Evolutionary conservation across 805 yeast genomes (phyloP).

Genomic region (Starmera caribaea): DNA sequence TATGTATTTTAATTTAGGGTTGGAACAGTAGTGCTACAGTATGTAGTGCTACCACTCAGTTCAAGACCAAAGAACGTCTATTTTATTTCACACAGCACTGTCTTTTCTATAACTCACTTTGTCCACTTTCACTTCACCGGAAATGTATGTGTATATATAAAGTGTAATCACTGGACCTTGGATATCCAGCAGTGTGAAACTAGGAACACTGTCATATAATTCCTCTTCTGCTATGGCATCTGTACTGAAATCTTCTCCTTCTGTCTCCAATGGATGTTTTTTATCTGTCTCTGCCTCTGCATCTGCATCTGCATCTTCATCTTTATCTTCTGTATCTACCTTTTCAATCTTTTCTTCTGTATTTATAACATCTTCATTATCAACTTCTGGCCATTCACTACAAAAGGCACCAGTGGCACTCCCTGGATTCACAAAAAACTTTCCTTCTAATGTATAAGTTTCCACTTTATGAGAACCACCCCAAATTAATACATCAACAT

Average conservation of each 20-base stretch:
- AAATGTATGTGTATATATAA: slow-evolving; percentile 73
- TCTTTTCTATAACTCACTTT: slow-evolving; percentile 63
- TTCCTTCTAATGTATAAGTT: slow-evolving; percentile 87
- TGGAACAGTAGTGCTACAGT: too few species aligned
- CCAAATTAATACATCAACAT: slow-evolving; percentile 84
- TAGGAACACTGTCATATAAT: slow-evolving; percentile 40
- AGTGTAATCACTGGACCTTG: slow-evolving; percentile 70
- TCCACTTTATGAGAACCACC: slow-evolving; percentile 92
- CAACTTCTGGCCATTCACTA: slow-evolving; percentile 54
- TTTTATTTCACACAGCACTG: not conserved
- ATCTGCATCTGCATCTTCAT: slow-evolving; percentile 8
- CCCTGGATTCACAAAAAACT: slow-evolving; percentile 93
- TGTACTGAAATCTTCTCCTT: slow-evolving; percentile 10
- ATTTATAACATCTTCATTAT: slow-evolving; percentile 18
- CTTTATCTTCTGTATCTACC: slow-evolving; percentile 3
- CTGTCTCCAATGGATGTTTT: too few species aligned
- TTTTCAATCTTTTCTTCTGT: slow-evolving; percentile 1
- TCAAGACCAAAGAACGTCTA: too few species aligned
- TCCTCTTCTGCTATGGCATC: slow-evolving; percentile 17
- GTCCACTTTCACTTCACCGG: slow-evolving; percentile 85
- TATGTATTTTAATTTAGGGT: too few species aligned
- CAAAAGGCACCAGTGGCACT: slow-evolving; percentile 89
- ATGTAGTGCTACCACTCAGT: too few species aligned
- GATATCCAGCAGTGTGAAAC: slow-evolving; percentile 84
- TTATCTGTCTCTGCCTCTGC: slow-evolving; percentile 1